Conservation (phyloP, 179 eudicot species). For the Pouteria campechiana region DNA sequence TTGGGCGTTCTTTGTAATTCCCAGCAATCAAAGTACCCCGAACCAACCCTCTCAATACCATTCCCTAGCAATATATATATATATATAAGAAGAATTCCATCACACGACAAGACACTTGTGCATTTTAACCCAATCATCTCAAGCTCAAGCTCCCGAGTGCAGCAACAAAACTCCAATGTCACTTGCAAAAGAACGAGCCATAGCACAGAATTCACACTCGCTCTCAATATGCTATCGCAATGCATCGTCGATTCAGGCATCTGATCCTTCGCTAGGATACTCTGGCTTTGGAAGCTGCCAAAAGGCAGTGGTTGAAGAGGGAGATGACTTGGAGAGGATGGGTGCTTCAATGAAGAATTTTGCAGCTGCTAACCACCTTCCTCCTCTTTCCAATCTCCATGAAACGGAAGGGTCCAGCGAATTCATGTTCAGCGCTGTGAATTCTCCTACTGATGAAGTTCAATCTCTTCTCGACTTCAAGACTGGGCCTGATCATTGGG, state of each 20-base stretch:
- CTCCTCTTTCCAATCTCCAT: slow-evolving; percentile 59
- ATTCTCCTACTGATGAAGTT: slow-evolving; percentile 35
- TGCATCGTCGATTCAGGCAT: slow-evolving; percentile 16
- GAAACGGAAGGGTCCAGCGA: slow-evolving; percentile 60
- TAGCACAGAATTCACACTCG: slow-evolving; percentile 8
- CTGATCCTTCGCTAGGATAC: slow-evolving; percentile 26
- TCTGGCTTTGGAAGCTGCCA: slow-evolving; percentile 1
- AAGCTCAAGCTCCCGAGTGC: too few relatives aligned
- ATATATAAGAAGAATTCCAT: too few relatives aligned
- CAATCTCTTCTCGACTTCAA: slow-evolving; percentile 54
- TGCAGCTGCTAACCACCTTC: slow-evolving; percentile 19
- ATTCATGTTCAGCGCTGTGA: slow-evolving; percentile 12
- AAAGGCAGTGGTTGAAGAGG: slow-evolving; percentile 19
- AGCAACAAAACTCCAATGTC: too few relatives aligned
- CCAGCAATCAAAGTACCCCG: too few relatives aligned
- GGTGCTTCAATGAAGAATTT: neutral
- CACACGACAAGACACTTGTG: too few relatives aligned
- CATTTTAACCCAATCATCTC: too few relatives aligned
- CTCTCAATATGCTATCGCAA: slow-evolving; percentile 23
- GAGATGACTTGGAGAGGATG: slow-evolving; percentile 5
- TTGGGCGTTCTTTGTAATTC: too few relatives aligned
- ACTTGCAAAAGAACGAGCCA: slow-evolving; percentile 37
- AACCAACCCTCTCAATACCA: too few relatives aligned
- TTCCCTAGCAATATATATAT: too few relatives aligned
- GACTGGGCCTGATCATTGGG: slow-evolving; percentile 23